Conservation (phyloP, 2,329 filamentous ascomycete genomes). For the Paraphaeosphaeria minitans region DNA sequence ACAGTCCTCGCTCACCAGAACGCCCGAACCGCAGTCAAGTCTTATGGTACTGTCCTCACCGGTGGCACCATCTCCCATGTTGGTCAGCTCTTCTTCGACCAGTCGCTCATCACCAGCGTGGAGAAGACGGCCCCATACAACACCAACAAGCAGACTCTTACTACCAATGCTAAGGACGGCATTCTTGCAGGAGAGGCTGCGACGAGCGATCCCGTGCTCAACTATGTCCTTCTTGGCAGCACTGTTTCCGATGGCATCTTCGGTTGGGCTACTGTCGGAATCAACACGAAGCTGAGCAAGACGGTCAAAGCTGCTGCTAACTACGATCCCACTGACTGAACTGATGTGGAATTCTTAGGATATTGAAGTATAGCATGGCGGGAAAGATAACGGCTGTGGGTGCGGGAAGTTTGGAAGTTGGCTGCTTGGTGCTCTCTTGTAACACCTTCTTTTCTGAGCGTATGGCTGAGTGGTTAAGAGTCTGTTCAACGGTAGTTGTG, state of each 20-base stretch:
- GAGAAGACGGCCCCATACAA: conserved; percentile 51
- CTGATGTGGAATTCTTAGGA: background rate
- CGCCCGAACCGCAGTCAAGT: background rate
- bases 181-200: conserved; percentile 55
- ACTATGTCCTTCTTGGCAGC: conserved; percentile 62
- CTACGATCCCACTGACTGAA: conserved; percentile 7
- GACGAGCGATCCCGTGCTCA: conserved; percentile 58
- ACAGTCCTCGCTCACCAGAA: conserved; percentile 39
- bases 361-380: background rate
- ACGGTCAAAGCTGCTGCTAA: conserved; percentile 24
- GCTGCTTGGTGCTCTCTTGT: background rate
- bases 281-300: conserved; percentile 14
- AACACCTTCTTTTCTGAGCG: background rate
- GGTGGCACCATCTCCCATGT: conserved; percentile 60
- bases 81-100: conserved; percentile 68
- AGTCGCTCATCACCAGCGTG: conserved; percentile 59
- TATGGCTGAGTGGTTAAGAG: background rate
- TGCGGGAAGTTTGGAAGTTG: background rate
- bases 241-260: conserved; percentile 32
- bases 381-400: background rate
- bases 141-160: conserved; percentile 48
- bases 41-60: conserved; percentile 34
- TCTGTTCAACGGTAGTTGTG: background rate
- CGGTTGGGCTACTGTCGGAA: conserved; percentile 27
- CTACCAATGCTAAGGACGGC: conserved; percentile 56